Evolutionary conservation across 1,284 basidiomycete species (phyloP).

Genomic region (Mixia osmundae): DNA sequence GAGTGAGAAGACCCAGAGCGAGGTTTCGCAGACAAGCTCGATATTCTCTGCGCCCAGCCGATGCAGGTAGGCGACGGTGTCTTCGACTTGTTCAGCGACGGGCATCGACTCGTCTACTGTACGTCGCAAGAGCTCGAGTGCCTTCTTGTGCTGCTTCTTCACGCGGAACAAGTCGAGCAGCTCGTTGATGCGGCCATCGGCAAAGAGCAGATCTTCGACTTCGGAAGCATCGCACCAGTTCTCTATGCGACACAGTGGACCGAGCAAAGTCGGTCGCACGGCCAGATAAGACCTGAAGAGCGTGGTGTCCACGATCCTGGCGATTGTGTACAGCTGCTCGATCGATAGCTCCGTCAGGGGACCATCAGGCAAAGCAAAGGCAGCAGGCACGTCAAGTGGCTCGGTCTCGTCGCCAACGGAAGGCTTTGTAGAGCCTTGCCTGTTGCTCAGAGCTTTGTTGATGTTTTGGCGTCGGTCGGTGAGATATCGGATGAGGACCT

Average conservation of each 20-base stretch:
- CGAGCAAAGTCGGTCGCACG: slow-evolving; percentile 57
- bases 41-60: slow-evolving; percentile 62
- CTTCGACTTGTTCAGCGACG: slow-evolving; percentile 50
- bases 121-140: slow-evolving; percentile 59
- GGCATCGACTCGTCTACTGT: no score
- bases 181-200: slow-evolving; percentile 45
- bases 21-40: slow-evolving; percentile 49
- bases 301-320: slow-evolving; percentile 85
- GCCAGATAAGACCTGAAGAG: slow-evolving; percentile 81
- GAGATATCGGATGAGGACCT: slow-evolving; percentile 32
- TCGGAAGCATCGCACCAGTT: slow-evolving; percentile 97
- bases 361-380: slow-evolving; percentile 46
- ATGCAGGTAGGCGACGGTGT: slow-evolving; percentile 73
- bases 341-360: slow-evolving; percentile 44
- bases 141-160: slow-evolving; percentile 83
- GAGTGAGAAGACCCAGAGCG: slow-evolving; percentile 50
- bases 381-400: slow-evolving; percentile 34
- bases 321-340: slow-evolving; percentile 57
- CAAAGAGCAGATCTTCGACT: slow-evolving; percentile 55
- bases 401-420: slow-evolving; percentile 24
- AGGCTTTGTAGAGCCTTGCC: slow-evolving; percentile 40
- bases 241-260: slow-evolving; percentile 64
- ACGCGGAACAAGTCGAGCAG: slow-evolving; percentile 78
- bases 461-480: slow-evolving; percentile 69
- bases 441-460: slow-evolving; percentile 40